phyloP scores from a whole-genome alignment of 148 eudicot species.

The Talinum fruticosum region DNA sequence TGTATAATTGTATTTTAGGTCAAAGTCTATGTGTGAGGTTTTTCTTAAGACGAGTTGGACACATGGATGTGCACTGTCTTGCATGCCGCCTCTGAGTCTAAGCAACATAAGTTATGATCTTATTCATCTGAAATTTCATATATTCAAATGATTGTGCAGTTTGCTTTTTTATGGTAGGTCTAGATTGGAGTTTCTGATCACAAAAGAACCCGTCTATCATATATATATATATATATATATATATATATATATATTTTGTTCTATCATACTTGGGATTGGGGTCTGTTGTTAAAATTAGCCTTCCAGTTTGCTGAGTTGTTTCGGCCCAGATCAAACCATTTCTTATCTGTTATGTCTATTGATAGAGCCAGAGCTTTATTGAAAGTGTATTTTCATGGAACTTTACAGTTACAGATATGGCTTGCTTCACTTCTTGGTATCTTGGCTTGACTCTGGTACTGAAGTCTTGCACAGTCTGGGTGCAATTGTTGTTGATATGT shows the following conservation, averaged over 20 bases:
- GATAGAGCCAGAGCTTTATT: neutral
- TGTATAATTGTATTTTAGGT: neutral
- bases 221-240: too few relatives aligned
- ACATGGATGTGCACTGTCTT: neutral
- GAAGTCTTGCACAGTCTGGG: neutral
- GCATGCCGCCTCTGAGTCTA: neutral
- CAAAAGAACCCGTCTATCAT: neutral
- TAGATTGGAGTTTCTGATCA: neutral
- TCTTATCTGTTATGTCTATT: neutral
- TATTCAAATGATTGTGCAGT: neutral
- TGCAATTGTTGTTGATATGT: neutral
- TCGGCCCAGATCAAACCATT: neutral
- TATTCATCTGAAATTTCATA: neutral
- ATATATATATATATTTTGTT: neutral
- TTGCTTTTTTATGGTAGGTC: neutral
- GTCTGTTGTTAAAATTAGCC: neutral
- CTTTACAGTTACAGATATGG: neutral
- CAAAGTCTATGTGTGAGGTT: neutral
- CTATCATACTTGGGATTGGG: neutral
- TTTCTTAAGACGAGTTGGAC: neutral
- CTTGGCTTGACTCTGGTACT: neutral
- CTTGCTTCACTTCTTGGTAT: neutral
- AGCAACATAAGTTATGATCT: neutral
- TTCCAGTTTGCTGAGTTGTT: neutral
- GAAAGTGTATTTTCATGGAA: neutral